phyloP scores from a whole-genome alignment of 495 filamentous ascomycete species.

The Tuber umbilicatum region DNA sequence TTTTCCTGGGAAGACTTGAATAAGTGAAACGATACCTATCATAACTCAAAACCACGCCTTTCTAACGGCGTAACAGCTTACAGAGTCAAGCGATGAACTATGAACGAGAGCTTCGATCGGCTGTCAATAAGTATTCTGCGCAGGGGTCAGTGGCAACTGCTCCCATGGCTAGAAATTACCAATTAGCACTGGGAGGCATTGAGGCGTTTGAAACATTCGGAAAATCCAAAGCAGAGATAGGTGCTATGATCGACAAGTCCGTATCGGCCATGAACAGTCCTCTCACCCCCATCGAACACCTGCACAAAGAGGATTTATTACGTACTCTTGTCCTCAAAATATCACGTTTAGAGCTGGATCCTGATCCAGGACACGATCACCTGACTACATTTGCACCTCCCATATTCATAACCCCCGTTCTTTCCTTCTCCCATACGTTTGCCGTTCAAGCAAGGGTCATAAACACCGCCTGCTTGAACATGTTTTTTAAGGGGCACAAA shows the following conservation, averaged over 20 bases:
- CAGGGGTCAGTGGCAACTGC: constrained; percentile 1
- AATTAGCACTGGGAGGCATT: constrained; percentile 16
- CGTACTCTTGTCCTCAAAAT: constrained; percentile 33
- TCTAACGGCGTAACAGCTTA: constrained; percentile 17
- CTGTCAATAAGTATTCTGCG: constrained; percentile 15
- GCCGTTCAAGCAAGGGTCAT: constrained; percentile 67
- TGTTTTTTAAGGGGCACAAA: constrained; percentile 69
- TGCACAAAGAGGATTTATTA: constrained; percentile 20
- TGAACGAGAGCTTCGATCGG: constrained; percentile 28
- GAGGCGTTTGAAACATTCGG: constrained; percentile 48
- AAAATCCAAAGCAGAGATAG: constrained; percentile 48
- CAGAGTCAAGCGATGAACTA: constrained; percentile 35
- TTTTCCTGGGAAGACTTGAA: constrained; percentile 72
- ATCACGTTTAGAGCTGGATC: constrained; percentile 12
- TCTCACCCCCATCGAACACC: constrained; percentile 26
- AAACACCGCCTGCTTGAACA: constrained; percentile 66
- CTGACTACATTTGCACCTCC: constrained; percentile 57
- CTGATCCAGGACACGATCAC: constrained; percentile 26
- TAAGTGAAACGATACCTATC: constrained; percentile 13
- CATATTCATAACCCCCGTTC: constrained; percentile 59
- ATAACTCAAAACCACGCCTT: not conserved
- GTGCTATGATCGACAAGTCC: constrained; percentile 49
- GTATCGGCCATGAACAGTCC: constrained; percentile 41
- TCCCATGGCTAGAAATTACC: constrained; percentile 1
- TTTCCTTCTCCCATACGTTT: constrained; percentile 71